Conservation (phyloP, 2,329 filamentous ascomycete genomes). For the Exophiala sp. region DNA sequence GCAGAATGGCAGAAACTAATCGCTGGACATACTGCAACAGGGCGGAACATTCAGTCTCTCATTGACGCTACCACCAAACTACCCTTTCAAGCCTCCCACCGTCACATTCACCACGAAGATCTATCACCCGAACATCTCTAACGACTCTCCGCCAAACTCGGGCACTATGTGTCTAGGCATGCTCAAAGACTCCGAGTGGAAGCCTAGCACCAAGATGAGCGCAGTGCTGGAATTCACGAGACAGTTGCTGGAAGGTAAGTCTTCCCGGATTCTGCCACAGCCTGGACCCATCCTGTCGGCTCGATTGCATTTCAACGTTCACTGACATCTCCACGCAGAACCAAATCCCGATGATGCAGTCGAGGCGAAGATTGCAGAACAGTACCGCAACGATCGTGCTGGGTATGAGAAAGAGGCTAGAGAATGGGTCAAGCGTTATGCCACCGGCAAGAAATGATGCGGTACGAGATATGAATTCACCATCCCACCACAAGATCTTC, state of each 20-base stretch:
- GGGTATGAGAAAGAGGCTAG: constrained; percentile 72
- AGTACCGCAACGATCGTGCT: constrained; percentile 66
- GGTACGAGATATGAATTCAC: too few relatives aligned
- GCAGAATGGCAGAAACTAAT: background rate
- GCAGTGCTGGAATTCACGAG: constrained; percentile 75
- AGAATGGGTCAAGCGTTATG: constrained; percentile 72
- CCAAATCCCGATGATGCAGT: constrained; percentile 88
- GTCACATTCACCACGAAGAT: constrained; percentile 82
- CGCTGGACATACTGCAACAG: constrained; percentile 34
- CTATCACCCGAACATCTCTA: constrained; percentile 82
- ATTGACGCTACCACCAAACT: constrained; percentile 70
- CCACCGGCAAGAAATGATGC: constrained; percentile 43
- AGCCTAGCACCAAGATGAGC: constrained; percentile 73
- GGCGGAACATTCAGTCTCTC: constrained; percentile 72
- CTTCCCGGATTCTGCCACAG: background rate
- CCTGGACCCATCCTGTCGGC: background rate
- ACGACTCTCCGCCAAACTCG: constrained; percentile 42
- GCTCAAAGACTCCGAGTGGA: constrained; percentile 85
- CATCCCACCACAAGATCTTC: too few relatives aligned
- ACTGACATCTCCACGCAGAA: constrained; percentile 45
- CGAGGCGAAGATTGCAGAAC: constrained; percentile 79
- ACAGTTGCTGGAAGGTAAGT: constrained; percentile 55
- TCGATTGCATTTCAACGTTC: background rate
- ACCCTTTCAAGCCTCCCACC: constrained; percentile 83
- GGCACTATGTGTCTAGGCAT: constrained; percentile 83